Percentiles rank a stretch among this genome's conserved stretches.
These are phyloP conservation scores for Vanrija sp. DNA, from an alignment of 1,284 basidiomycete genomes.

Conservation along the genomic window DNA sequence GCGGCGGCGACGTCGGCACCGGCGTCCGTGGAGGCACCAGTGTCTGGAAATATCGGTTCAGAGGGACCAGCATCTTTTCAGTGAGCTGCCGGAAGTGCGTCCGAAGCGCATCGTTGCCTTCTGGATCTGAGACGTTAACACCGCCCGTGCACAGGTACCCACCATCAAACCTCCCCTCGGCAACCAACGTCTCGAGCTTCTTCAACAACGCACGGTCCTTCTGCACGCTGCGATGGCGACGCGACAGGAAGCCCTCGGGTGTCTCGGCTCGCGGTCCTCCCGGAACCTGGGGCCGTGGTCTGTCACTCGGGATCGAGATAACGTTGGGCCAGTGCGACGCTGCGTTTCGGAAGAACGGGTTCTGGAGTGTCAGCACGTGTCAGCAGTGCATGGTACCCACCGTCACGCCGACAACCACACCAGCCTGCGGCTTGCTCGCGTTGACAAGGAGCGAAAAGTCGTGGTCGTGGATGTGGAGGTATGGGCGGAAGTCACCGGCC, in stretches of 20 bases:
- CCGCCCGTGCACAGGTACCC: constrained; percentile 4
- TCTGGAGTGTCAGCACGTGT: constrained; percentile 43
- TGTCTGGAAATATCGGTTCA: constrained; percentile 88
- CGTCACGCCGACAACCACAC: constrained; percentile 82
- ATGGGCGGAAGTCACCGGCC: constrained; percentile 81
- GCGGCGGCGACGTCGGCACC: constrained; percentile 6
- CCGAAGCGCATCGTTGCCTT: constrained; percentile 63
- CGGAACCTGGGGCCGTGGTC: constrained; percentile 14
- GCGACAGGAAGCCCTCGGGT: constrained; percentile 69
- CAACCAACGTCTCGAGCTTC: constrained; percentile 37
- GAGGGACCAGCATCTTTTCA: constrained; percentile 80
- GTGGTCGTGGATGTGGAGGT: constrained; percentile 91
- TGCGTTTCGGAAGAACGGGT: constrained; percentile 84
- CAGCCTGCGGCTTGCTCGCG: constrained; percentile 75
- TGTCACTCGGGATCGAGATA: constrained; percentile 40
- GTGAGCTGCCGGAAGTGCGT: constrained; percentile 84
- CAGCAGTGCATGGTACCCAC: constrained; percentile 18
- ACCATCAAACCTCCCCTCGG: constrained; percentile 44
- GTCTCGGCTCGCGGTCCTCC: constrained; percentile 40
- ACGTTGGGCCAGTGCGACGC: constrained; percentile 92
- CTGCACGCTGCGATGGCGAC: constrained; percentile 77
- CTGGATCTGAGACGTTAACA: constrained; percentile 21
- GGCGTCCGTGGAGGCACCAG: constrained; percentile 60
- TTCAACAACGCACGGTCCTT: constrained; percentile 71
- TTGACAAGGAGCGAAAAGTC: constrained; percentile 75